Evolutionary conservation across 108 stramenopile species (phyloP), one percentile per base, ranked within the genome.

Genomic region (Conticribra guillardii): DNA sequence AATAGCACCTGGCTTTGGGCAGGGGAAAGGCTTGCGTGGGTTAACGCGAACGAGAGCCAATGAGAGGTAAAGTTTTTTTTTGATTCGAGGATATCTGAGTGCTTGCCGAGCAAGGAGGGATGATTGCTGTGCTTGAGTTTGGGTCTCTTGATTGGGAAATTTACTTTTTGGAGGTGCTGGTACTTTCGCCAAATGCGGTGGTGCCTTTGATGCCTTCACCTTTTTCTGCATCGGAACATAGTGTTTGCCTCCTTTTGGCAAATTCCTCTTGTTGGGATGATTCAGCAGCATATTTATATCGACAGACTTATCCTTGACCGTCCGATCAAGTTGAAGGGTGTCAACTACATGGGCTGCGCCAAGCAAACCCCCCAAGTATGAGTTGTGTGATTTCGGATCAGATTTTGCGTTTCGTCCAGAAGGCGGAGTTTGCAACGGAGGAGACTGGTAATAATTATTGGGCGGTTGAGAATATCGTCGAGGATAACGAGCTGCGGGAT

Each of bases 1-100:
- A 0, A 82, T 74, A 28, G 63, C 41, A 37, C 87, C 82, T 17
- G 69, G 31, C 14, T 88, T 84, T 54, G 67, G 76, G 22, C 22
- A 37, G 28, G 51, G 19, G 4, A 82, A 83, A 47, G 76, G 57
- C 17, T 71, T 64, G 17, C 89, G 69, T 29, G 89, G 87, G 64
- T 86, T 85, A 44, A 71, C 77, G 19, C 92, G 71, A 8, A 62
- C 64, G 24, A 93, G 47, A 3, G 89, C 89, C 89, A 93, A 88
- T 49, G 74, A 76, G 14, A 93, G 74, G 37, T 88, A 69, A 4
- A 93, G 59, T 46, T 84, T 57, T 71, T 93, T 90, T 29, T 84
- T 84, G 23, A 88, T 34, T 11, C 50, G 50, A 44, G 65, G 65
- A n/a, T 53, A 34, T 34, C 53, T 44, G 23, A 66, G 52, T 44